These are phyloP conservation scores for Oehlia diaphana DNA, from an alignment of 192 early-diverging fungal species.

Conservation along the genomic window DNA sequence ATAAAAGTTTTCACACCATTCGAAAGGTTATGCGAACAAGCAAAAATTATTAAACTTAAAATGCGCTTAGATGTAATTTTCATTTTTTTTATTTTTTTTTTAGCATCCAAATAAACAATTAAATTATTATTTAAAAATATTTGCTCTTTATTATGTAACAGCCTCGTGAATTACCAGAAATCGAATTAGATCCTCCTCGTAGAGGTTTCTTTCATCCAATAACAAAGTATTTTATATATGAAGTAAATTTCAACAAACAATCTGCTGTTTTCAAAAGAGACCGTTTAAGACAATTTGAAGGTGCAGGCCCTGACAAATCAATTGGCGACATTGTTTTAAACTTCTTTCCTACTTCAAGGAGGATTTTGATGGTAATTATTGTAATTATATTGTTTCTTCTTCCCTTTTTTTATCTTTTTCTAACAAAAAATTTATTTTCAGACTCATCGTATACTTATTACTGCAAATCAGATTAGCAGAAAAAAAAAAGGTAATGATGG, in stretches of 20 bases:
- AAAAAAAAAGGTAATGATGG: constrained; percentile 26
- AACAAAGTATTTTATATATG: constrained; percentile 21
- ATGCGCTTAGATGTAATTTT: constrained; percentile 38
- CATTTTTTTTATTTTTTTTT: not conserved
- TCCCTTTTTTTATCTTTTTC: not conserved
- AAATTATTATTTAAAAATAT: not conserved
- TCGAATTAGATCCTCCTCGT: not conserved
- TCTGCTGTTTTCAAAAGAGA: constrained; percentile 40
- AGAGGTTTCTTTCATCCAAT: constrained; percentile 6
- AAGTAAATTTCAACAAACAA: constrained; percentile 32
- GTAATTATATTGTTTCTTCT: too few relatives aligned
- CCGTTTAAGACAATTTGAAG: constrained; percentile 34
- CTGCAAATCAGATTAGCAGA: constrained; percentile 26
- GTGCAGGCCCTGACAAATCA: constrained; percentile 35
- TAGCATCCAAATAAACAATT: not conserved
- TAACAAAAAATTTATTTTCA: not conserved
- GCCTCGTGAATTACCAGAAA: not conserved
- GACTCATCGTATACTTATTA: constrained; percentile 4
- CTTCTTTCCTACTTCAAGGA: constrained; percentile 32
- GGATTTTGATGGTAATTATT: constrained; percentile 36
- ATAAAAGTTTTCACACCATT: constrained; percentile 45
- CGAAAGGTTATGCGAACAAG: constrained; percentile 40
- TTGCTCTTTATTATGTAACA: not conserved
- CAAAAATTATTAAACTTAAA: constrained; percentile 37
- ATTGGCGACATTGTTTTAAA: constrained; percentile 42